Evolutionary conservation across 2,329 filamentous ascomycete genomes (phyloP), one percentile per base, ranked within the genome.

Genomic region (Aspergillus fructus): DNA sequence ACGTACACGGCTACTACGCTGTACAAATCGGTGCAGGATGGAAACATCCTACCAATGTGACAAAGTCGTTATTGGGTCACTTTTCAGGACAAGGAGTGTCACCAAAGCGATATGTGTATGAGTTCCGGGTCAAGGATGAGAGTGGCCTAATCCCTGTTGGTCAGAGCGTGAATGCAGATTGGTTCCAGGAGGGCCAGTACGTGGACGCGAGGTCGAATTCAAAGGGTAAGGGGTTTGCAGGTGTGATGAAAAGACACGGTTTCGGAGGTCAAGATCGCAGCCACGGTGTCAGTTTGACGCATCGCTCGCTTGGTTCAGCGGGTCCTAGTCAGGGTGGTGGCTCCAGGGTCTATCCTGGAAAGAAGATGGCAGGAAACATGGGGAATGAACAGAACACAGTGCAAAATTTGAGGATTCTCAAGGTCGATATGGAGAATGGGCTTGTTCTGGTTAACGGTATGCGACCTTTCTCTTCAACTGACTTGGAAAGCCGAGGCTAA

Each of bases 351-450:
- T 80, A 92, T 71, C 94, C 94, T 0, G 94, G 94, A 59, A 99
- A 99, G 85, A 94, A 92, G 79, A 99, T 99, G 94, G 86, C 94
- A 3, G 94, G 94, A 55, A 86, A 91, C 59, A 97, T 99, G 94
- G 94, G 94, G 62, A 90, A 89, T 64, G 85, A 96, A 75, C 86
- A 85, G 65, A 89, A 92, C 55, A 99, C 94, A 48, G 83, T 94
- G 57, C 93, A 97, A 82, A 97, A 96, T 76, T 79, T 97, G 66
- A 90, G 89, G 77, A 87, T 99, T 53, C 78, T 99, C 73, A 88
- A 91, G 80, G 88, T 96, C 34, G 92, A 97, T 77, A 84, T 87
- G 66, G 88, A 90, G 74, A 88, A 93, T 69, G 94, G 94, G 19
- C 85, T 96, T 67, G 86, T 99, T 58, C 85, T 97, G 53, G 87